Evolutionary conservation across 345 rosid species (phyloP), one percentile per base, ranked within the genome.

Genomic region (Cardiospermum halicacabum): DNA sequence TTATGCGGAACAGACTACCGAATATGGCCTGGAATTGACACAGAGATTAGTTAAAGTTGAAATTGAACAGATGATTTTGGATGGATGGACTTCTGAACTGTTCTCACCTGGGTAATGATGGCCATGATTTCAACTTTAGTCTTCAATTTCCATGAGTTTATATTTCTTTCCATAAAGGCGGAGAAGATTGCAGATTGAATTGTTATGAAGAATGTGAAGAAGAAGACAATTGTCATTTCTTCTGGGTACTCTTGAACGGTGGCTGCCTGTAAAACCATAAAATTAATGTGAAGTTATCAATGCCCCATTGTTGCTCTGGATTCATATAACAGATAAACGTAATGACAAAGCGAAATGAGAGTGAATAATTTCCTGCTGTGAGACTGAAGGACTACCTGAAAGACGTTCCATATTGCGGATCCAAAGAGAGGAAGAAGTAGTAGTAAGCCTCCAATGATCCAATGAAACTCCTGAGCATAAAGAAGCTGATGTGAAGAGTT

Each of bases 41-140:
- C 7, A 36, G 56, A 42, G n/a, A 28, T 45, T 51, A 51, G 58
- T 37, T 12, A 27, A 37, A 42, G 22, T 5, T 58, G 27, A 22
- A 45, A 57, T 43, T 21, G 55, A 59, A 59, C 32, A 59, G 1
- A 3, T 16, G 9, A 47, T 47, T 21, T 3, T 18, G 56, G 8
- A 16, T 21, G 28, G 24, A 22, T 7, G 49, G 60, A 32, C 11
- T 27, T 26, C 1, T 7, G 42, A 26, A 15, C 22, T 8, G 5
- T 56, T 31, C 76, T 67, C 32, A 80, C 84, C 79, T 77, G 56
- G 75, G 21, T 71, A 10, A 69, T 62, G 42, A 77, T 74, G 64
- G 79, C 67, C 4, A 62, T 32, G 22, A 74, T 55, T 72, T 77
- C 84, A 59, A 72, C 64, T 15, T 10, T 7, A 43, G 70, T 60